phyloP scores from a whole-genome alignment of 164 flowering plant genomes.

The Liquidambar formosana region DNA sequence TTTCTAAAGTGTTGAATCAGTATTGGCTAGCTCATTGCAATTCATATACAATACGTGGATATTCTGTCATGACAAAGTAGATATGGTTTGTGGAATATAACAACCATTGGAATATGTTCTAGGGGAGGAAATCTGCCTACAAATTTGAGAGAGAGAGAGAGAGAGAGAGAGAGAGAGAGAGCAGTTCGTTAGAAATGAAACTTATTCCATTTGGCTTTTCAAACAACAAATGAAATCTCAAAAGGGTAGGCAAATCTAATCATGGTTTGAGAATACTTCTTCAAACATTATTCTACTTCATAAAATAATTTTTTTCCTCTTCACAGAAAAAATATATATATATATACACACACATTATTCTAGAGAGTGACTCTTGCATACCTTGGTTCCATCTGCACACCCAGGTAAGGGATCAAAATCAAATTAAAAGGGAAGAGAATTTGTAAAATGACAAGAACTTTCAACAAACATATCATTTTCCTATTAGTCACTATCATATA shows the following conservation, averaged over 20 bases:
- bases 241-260: constrained; percentile 19
- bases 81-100: too few relatives aligned
- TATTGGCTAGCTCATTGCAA: too few relatives aligned
- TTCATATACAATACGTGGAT: too few relatives aligned
- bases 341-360: background rate
- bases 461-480: constrained; percentile 22
- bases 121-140: too few relatives aligned
- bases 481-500: constrained; percentile 18
- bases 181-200: too few relatives aligned
- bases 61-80: too few relatives aligned
- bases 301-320: background rate
- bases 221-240: constrained; percentile 1
- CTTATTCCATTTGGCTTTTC: background rate
- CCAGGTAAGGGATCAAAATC: background rate
- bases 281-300: background rate
- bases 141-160: too few relatives aligned
- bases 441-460: background rate
- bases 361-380: background rate
- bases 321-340: too few relatives aligned
- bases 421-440: background rate
- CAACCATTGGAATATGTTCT: too few relatives aligned
- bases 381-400: constrained; percentile 12
- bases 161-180: too few relatives aligned
- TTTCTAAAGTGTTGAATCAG: too few relatives aligned
- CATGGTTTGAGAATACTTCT: background rate